A percentile compares a stretch with the other conserved stretches of the same genome.
Conservation (phyloP, 2,329 filamentous ascomycete genomes). For the Metarhizium humberi region DNA sequence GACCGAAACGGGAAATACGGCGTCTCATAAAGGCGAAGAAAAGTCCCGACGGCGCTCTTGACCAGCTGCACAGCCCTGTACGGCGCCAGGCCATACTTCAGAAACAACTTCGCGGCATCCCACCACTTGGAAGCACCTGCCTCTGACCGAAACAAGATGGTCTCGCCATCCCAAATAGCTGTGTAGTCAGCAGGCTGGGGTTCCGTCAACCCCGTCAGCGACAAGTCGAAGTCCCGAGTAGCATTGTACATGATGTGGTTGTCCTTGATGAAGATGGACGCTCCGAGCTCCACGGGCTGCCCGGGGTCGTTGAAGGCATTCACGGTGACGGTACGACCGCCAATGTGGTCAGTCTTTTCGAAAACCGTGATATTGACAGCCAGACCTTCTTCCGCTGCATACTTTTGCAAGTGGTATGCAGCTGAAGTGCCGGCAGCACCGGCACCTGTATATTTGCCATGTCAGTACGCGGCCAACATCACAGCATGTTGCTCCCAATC, state of each 20-base stretch:
- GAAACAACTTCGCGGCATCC: slow-evolving; percentile 69
- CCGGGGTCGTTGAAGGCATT: slow-evolving; percentile 59
- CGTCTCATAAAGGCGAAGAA: slow-evolving; percentile 69
- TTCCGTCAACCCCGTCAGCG: slow-evolving; percentile 34
- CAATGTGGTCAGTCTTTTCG: slow-evolving; percentile 68
- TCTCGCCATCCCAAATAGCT: slow-evolving; percentile 75
- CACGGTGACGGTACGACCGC: slow-evolving; percentile 81
- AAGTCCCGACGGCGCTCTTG: slow-evolving; percentile 59
- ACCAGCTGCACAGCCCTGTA: slow-evolving; percentile 65
- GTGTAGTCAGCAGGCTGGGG: slow-evolving; percentile 46
- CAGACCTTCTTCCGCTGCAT: slow-evolving; percentile 50
- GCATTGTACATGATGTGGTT: slow-evolving; percentile 78
- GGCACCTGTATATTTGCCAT: slow-evolving; percentile 52
- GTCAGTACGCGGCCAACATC: neutral
- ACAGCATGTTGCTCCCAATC: neutral
- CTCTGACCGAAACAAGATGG: slow-evolving; percentile 60
- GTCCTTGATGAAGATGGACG: slow-evolving; percentile 79
- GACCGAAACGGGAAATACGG: slow-evolving; percentile 80
- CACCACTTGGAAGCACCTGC: slow-evolving; percentile 61
- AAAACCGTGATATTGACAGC: slow-evolving; percentile 77
- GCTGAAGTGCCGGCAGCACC: slow-evolving; percentile 81
- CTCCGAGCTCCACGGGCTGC: slow-evolving; percentile 75
- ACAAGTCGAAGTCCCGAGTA: slow-evolving; percentile 60
- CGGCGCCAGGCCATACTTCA: slow-evolving; percentile 77
- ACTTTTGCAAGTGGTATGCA: slow-evolving; percentile 72